These are phyloP conservation scores for Ogataea chonburiensis DNA, from an alignment of 805 yeast genomes.

Conservation along the genomic window DNA sequence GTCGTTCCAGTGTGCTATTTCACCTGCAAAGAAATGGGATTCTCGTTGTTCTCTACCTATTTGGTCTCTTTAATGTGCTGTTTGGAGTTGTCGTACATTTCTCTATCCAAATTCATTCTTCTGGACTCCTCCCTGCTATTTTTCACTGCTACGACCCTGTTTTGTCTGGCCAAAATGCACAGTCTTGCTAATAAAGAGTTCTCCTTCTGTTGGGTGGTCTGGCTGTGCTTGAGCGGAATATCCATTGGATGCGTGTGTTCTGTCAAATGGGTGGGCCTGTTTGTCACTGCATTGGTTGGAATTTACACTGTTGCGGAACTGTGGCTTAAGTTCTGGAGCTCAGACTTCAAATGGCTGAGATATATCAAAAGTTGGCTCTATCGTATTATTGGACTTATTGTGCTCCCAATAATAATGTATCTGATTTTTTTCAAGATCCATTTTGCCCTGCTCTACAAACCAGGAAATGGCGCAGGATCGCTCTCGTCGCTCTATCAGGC, in stretches of 20 bases:
- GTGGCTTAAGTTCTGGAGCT: conserved; percentile 87
- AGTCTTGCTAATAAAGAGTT: conserved; percentile 42
- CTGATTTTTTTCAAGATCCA: conserved; percentile 76
- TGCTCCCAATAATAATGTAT: conserved; percentile 71
- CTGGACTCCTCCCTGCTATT: conserved; percentile 75
- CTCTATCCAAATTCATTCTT: conserved; percentile 70
- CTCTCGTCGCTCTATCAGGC: conserved; percentile 86
- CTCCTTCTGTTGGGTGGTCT: conserved; percentile 42
- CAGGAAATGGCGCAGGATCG: conserved; percentile 73
- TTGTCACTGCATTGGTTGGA: conserved; percentile 88
- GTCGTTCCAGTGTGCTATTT: conserved; percentile 71
- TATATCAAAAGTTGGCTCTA: conserved; percentile 69
- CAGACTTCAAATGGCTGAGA: conserved; percentile 41
- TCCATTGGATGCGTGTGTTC: conserved; percentile 82
- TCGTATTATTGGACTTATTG: conserved; percentile 62
- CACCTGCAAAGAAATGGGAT: conserved; percentile 60
- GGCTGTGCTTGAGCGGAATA: conserved; percentile 63
- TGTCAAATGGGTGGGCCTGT: conserved; percentile 83
- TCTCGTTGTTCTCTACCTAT: conserved; percentile 51
- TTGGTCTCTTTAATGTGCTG: conserved; percentile 61
- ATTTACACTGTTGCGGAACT: conserved; percentile 83
- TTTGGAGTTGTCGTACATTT: conserved; percentile 66
- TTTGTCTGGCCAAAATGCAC: conserved; percentile 57
- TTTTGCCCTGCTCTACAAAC: conserved; percentile 66
- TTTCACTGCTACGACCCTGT: conserved; percentile 70